Evolutionary conservation across 2,329 filamentous ascomycete genomes (phyloP).

Genomic region (Beauveria asiatica): DNA sequence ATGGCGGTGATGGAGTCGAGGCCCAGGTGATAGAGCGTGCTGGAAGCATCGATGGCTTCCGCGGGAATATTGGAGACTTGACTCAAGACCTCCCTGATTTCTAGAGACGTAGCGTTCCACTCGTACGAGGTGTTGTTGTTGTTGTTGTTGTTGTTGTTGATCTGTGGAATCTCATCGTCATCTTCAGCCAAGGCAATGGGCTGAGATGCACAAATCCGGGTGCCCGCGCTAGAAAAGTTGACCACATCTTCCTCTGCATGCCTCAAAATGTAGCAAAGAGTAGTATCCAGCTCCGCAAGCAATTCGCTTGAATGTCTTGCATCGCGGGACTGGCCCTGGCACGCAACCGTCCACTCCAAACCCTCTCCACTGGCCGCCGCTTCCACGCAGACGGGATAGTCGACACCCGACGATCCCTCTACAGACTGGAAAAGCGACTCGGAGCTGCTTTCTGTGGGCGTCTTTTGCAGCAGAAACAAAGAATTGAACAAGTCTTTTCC

Average conservation of each 20-base stretch:
- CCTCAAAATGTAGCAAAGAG: constrained; percentile 48
- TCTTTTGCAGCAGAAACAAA: constrained; percentile 46
- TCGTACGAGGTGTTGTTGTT: neutral
- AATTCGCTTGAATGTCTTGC: constrained; percentile 37
- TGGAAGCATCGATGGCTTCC: constrained; percentile 47
- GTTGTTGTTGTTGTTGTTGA: neutral
- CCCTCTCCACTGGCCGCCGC: constrained; percentile 52
- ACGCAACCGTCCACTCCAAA: constrained; percentile 65
- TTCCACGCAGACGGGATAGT: constrained; percentile 77
- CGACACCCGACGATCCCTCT: constrained; percentile 57
- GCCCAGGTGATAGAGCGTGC: constrained; percentile 74
- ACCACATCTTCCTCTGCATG: constrained; percentile 43
- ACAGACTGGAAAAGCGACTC: constrained; percentile 51
- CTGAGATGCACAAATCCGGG: constrained; percentile 59
- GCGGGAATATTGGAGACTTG: constrained; percentile 53
- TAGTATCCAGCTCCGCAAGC: constrained; percentile 48
- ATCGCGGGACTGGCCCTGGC: constrained; percentile 40
- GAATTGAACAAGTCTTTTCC: constrained; percentile 42
- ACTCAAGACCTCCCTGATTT: constrained; percentile 40
- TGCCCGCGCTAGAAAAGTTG: constrained; percentile 37
- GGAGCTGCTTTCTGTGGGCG: neutral
- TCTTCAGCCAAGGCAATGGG: constrained; percentile 12
- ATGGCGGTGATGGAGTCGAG: constrained; percentile 90
- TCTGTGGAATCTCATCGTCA: neutral
- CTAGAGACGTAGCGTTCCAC: constrained; percentile 28